A percentile compares a stretch with the other conserved stretches of the same genome.
These are phyloP conservation scores for Litsea cubeba DNA, from an alignment of 164 flowering plant species.

Conservation along the genomic window DNA sequence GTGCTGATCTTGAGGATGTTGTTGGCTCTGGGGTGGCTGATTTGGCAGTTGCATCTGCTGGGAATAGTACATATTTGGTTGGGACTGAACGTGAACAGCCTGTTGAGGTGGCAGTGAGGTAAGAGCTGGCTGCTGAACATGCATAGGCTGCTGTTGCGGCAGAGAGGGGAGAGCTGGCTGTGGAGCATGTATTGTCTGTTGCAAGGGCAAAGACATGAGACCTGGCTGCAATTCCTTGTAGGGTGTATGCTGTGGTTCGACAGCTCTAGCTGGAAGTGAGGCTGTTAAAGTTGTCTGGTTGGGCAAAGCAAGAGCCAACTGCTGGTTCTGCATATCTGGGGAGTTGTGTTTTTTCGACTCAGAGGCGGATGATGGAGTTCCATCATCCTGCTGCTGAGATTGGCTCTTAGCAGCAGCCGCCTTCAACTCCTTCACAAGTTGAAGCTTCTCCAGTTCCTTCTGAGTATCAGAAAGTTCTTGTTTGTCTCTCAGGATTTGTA, in stretches of 20 bases:
- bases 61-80: constrained; percentile 53
- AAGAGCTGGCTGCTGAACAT: constrained; percentile 23
- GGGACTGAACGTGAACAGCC: constrained; percentile 28
- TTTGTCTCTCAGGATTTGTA: constrained; percentile 88
- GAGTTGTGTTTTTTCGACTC: constrained; percentile 38
- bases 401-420: constrained; percentile 26
- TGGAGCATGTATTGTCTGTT: constrained; percentile 36
- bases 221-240: constrained; percentile 25
- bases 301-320: constrained; percentile 80
- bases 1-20: constrained; percentile 45
- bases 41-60: constrained; percentile 43
- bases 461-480: constrained; percentile 95
- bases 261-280: constrained; percentile 26
- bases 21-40: constrained; percentile 35
- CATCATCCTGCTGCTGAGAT: constrained; percentile 45
- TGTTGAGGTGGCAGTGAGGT: constrained; percentile 46
- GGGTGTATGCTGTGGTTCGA: constrained; percentile 35
- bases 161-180: constrained; percentile 35
- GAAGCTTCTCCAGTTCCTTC: constrained; percentile 89
- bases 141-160: constrained; percentile 38
- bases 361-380: constrained; percentile 11
- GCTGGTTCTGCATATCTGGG: constrained; percentile 58
- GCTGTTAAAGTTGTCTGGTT: constrained; percentile 51
- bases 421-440: constrained; percentile 54
- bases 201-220: constrained; percentile 42